phyloP scores from a whole-genome alignment of 495 filamentous ascomycete species.

The Neurospora sp. region DNA sequence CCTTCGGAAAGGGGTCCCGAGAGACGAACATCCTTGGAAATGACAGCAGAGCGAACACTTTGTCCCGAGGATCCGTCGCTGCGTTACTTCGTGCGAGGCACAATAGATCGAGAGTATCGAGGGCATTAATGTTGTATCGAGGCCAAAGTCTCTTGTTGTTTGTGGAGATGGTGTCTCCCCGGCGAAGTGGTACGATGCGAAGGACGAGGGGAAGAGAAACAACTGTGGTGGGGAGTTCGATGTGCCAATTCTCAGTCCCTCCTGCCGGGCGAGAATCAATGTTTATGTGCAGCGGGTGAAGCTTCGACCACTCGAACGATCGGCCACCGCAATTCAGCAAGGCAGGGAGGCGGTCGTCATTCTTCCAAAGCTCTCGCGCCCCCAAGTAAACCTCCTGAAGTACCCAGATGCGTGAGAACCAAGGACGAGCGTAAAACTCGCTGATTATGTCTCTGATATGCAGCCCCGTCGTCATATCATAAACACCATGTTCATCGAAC shows the following conservation, averaged over 20 bases:
- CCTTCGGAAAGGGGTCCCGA: not conserved
- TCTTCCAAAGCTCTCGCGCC: not conserved
- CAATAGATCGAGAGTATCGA: not conserved
- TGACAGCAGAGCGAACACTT: not conserved
- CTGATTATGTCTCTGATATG: not conserved
- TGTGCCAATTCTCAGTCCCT: not conserved
- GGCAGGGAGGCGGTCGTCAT: not conserved
- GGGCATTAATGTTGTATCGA: not conserved
- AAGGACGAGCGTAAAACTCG: not conserved
- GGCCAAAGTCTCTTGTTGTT: not conserved
- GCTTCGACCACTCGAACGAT: not conserved
- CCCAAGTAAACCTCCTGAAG: not conserved
- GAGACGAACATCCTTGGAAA: too few species aligned
- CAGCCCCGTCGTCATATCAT: not conserved
- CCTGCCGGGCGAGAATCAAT: not conserved
- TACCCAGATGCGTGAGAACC: not conserved
- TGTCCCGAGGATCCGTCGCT: not conserved
- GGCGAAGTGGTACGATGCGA: not conserved
- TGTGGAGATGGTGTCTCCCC: not conserved
- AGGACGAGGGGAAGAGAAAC: not conserved
- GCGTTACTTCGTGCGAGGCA: not conserved
- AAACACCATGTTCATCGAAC: not conserved
- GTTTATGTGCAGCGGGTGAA: not conserved
- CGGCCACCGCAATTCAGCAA: not conserved
- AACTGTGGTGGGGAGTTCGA: not conserved